Percentiles rank a stretch among this genome's conserved stretches.
Evolutionary conservation across 2,329 filamentous ascomycete species (phyloP).

Genomic region (Colletotrichum coccodes): DNA sequence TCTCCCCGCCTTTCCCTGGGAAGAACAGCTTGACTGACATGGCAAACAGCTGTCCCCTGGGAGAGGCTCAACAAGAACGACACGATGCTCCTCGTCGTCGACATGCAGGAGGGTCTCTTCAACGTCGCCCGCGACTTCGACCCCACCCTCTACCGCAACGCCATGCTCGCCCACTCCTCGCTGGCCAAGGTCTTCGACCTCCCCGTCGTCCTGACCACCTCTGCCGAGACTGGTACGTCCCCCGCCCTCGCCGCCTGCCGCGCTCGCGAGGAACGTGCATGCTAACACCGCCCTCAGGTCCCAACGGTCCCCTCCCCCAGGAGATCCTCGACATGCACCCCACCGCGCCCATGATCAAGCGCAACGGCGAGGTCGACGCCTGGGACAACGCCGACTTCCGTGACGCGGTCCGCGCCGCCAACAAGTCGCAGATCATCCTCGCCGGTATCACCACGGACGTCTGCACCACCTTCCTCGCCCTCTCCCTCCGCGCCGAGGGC

Average conservation of each 20-base stretch:
- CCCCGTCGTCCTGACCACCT: constrained; percentile 77
- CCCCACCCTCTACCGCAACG: constrained; percentile 71
- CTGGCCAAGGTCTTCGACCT: constrained; percentile 74
- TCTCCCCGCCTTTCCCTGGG: background rate
- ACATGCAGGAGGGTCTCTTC: constrained; percentile 50
- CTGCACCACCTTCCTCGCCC: constrained; percentile 78
- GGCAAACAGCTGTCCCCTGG: constrained; percentile 37
- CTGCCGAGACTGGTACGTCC: constrained; percentile 63
- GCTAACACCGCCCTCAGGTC: constrained; percentile 53
- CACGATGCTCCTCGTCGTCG: constrained; percentile 47
- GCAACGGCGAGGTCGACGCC: constrained; percentile 79
- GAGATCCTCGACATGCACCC: constrained; percentile 77
- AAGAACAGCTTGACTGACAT: background rate
- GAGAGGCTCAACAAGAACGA: constrained; percentile 48
- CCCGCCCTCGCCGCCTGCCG: rapidly evolving
- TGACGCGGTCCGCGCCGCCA: constrained; percentile 70
- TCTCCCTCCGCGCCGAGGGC: constrained; percentile 76
- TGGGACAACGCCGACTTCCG: constrained; percentile 81
- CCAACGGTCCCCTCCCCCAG: constrained; percentile 76
- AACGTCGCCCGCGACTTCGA: constrained; percentile 71
- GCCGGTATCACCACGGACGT: constrained; percentile 81
- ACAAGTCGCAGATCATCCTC: constrained; percentile 76
- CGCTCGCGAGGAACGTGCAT: background rate
- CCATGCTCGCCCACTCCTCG: constrained; percentile 74
- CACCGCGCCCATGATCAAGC: constrained; percentile 70